A percentile compares a stretch with the other conserved stretches of the same genome.
Evolutionary conservation across 2,329 filamentous ascomycete genomes (phyloP).

Genomic region (Venturia pyrina): DNA sequence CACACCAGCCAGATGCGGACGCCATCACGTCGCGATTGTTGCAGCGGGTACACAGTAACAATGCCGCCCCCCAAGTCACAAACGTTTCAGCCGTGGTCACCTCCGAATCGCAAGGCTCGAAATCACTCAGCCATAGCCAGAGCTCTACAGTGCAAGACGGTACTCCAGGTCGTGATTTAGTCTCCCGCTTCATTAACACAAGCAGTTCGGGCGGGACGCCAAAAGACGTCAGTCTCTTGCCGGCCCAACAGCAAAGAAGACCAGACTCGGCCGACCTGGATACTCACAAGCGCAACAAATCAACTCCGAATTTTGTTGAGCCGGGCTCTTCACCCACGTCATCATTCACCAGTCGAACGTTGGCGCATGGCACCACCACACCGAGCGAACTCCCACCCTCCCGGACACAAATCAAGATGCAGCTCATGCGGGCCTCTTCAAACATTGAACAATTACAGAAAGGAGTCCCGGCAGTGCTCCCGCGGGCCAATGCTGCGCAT

Average conservation of each 20-base stretch:
- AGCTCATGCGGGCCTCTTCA: conserved; percentile 63
- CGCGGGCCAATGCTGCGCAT: conserved; percentile 25
- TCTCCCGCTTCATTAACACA: conserved; percentile 34
- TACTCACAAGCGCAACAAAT: conserved; percentile 27
- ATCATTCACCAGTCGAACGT: conserved; percentile 5
- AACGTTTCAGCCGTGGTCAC: conserved; percentile 45
- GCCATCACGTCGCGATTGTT: conserved; percentile 59
- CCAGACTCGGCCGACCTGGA: conserved; percentile 16
- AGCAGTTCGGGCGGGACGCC: conserved; percentile 29
- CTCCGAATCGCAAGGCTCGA: conserved; percentile 25
- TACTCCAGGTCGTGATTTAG: conserved; percentile 30
- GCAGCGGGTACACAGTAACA: conserved; percentile 51
- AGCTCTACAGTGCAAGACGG: conserved; percentile 30
- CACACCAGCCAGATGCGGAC: conserved; percentile 44
- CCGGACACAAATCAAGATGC: conserved; percentile 65
- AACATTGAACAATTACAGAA: conserved; percentile 50
- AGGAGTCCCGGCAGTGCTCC: conserved; percentile 35
- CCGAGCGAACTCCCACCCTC: conserved; percentile 36
- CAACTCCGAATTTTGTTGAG: conserved; percentile 27
- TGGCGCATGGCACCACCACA: conserved; percentile 24
- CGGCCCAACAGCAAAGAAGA: conserved; percentile 14
- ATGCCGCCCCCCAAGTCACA: conserved; percentile 56
- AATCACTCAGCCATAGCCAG: conserved; percentile 26
- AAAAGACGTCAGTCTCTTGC: conserved; percentile 28
- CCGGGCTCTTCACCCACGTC: conserved; percentile 16